Percentiles rank a stretch among this genome's conserved stretches.
These are phyloP conservation scores for Penicillium sp. DNA, from an alignment of 2,329 filamentous ascomycete genomes.

Conservation along the genomic window DNA sequence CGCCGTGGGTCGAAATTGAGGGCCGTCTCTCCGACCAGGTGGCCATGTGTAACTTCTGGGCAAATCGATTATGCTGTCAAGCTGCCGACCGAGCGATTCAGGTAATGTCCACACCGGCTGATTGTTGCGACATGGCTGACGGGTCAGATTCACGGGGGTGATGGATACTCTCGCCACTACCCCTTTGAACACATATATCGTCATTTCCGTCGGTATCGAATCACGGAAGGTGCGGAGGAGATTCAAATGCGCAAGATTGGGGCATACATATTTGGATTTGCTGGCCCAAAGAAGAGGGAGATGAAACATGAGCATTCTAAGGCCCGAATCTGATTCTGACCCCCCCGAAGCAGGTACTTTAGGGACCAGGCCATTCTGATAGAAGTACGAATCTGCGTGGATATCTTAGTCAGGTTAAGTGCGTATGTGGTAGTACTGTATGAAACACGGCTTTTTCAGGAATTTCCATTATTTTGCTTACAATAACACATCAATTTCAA, in stretches of 20 bases:
- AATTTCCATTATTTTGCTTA: too few relatives aligned
- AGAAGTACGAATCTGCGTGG: background rate
- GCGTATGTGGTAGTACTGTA: background rate
- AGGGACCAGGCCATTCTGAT: background rate
- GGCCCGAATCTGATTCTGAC: slow-evolving; percentile 8
- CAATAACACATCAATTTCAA: too few relatives aligned
- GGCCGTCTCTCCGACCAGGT: slow-evolving; percentile 53
- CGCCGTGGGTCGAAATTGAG: slow-evolving; percentile 48
- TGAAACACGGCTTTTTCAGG: background rate
- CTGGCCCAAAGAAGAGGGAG: slow-evolving; percentile 14
- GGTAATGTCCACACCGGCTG: slow-evolving; percentile 23
- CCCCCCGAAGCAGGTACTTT: background rate
- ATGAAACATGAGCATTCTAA: slow-evolving; percentile 2
- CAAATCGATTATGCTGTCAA: slow-evolving; percentile 52
- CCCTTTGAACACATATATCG: slow-evolving; percentile 60
- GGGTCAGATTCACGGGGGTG: slow-evolving; percentile 45
- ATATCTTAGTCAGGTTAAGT: background rate
- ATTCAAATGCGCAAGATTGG: slow-evolving; percentile 60
- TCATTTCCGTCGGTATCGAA: slow-evolving; percentile 55
- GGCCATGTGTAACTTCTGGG: slow-evolving; percentile 59
- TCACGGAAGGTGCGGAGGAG: slow-evolving; percentile 58
- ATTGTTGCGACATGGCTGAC: background rate
- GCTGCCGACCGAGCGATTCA: slow-evolving; percentile 57
- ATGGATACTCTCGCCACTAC: slow-evolving; percentile 51
- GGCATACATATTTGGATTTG: slow-evolving; percentile 49